These are phyloP conservation scores for Gnomoniopsis smithogilvyi DNA, from an alignment of 2,329 filamentous ascomycete genomes.

Conservation along the genomic window DNA sequence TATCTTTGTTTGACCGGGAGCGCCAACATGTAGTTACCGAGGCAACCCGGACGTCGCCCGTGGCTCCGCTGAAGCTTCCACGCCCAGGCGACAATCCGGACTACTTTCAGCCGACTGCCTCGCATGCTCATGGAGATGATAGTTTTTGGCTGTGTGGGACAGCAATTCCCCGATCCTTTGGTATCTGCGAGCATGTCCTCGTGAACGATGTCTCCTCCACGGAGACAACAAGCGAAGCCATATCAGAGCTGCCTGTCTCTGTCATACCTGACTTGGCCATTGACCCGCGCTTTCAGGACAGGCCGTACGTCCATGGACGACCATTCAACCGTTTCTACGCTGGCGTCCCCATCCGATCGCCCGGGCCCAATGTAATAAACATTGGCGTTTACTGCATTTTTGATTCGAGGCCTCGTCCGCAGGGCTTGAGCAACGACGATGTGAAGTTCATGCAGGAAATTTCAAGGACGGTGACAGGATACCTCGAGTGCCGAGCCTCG, in stretches of 20 bases:
- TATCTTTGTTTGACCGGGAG: conserved; percentile 49
- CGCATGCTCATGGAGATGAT: conserved; percentile 3
- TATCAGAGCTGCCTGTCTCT: conserved; percentile 27
- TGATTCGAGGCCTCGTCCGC: conserved; percentile 24
- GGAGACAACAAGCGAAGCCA: background rate
- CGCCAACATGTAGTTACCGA: conserved; percentile 50
- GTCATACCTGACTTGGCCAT: conserved; percentile 31
- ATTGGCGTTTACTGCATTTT: conserved; percentile 40
- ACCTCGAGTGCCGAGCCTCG: conserved; percentile 31
- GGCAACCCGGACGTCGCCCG: conserved; percentile 38
- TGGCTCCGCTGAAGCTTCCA: conserved; percentile 23
- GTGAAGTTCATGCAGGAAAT: conserved; percentile 24
- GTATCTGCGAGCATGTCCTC: conserved; percentile 30
- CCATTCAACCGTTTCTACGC: conserved; percentile 35
- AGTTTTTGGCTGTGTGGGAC: conserved; percentile 26
- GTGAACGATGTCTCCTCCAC: background rate
- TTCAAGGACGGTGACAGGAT: conserved; percentile 30
- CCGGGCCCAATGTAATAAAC: conserved; percentile 32
- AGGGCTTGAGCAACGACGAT: conserved; percentile 26
- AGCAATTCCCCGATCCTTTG: conserved; percentile 27
- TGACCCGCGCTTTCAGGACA: conserved; percentile 28
- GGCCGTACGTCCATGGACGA: conserved; percentile 24
- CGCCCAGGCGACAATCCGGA: background rate
- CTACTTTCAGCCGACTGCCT: background rate
- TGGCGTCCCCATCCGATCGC: conserved; percentile 37